phyloP scores from a whole-genome alignment of 23 red algal genomes.

The Chondrus crispus region DNA sequence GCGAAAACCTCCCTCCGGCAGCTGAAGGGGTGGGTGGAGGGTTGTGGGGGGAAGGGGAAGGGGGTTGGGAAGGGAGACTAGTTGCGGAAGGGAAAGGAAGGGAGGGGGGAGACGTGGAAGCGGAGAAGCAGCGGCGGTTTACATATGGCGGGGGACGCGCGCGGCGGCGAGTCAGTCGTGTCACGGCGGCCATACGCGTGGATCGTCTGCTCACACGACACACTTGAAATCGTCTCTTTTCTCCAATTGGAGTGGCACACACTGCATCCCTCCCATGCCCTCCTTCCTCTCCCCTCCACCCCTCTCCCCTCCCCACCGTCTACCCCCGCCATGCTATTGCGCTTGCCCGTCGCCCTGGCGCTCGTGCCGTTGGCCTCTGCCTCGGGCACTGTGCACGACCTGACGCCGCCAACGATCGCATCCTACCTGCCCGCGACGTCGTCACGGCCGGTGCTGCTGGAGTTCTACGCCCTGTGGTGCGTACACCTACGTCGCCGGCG shows the following conservation, averaged over 20 bases:
- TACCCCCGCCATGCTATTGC: background rate
- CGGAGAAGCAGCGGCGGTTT: background rate
- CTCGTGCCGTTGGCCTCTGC: background rate
- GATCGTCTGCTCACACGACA: background rate
- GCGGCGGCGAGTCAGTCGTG: background rate
- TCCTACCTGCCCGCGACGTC: background rate
- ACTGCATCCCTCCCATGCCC: background rate
- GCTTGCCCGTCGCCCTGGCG: background rate
- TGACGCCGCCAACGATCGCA: background rate
- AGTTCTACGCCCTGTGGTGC: conserved; percentile 43
- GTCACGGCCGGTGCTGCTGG: conserved; percentile 27
- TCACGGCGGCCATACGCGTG: background rate
- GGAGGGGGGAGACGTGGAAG: background rate
- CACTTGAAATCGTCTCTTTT: background rate
- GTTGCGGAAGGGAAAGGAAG: background rate
- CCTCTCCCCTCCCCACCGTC: background rate
- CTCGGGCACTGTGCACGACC: conserved; percentile 2
- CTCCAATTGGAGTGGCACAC: background rate
- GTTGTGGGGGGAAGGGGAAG: background rate
- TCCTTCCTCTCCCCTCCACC: background rate
- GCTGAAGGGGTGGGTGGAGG: background rate
- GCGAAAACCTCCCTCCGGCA: background rate
- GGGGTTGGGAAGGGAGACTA: background rate
- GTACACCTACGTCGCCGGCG: conserved; percentile 22
- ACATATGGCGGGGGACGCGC: background rate